A percentile compares a stretch with the other conserved stretches of the same genome.
phyloP scores from a whole-genome alignment of 75 land plant species.

The Larix kaempferi region DNA sequence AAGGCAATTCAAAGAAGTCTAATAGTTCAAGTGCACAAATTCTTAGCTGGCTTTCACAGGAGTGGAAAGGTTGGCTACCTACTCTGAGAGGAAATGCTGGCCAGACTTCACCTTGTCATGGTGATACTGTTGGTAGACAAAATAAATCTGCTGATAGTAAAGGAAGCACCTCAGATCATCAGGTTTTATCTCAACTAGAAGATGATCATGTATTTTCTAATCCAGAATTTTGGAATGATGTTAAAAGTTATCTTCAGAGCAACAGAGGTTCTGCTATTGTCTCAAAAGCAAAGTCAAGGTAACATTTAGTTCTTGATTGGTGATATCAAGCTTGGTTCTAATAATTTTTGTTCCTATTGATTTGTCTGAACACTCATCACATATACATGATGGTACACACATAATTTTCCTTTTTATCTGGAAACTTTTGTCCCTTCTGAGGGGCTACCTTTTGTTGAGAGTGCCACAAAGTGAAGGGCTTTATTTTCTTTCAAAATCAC shows the following conservation, averaged over 20 bases:
- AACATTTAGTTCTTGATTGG: not conserved
- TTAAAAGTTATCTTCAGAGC: constrained; percentile 39
- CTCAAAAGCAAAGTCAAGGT: constrained; percentile 45
- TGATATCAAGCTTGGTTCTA: too few relatives aligned
- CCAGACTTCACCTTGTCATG: constrained; percentile 9
- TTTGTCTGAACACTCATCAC: not conserved
- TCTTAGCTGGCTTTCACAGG: constrained; percentile 8
- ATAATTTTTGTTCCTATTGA: not conserved
- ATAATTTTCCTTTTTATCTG: not conserved
- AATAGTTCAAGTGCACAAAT: not conserved
- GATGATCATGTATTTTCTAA: constrained; percentile 24
- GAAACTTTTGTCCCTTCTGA: not conserved
- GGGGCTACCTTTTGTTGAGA: not conserved
- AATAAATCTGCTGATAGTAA: not conserved
- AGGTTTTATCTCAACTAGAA: not conserved
- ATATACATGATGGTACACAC: not conserved
- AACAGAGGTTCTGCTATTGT: constrained; percentile 25
- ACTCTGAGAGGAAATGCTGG: not conserved
- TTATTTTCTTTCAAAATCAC: not conserved
- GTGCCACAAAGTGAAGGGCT: not conserved
- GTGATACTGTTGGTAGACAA: not conserved
- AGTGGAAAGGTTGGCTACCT: constrained; percentile 20
- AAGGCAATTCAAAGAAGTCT: not conserved
- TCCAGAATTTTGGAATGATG: constrained; percentile 34
- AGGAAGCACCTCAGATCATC: not conserved